phyloP scores from a whole-genome alignment of 345 rosid species.

The Hibiscus tridactylites region DNA sequence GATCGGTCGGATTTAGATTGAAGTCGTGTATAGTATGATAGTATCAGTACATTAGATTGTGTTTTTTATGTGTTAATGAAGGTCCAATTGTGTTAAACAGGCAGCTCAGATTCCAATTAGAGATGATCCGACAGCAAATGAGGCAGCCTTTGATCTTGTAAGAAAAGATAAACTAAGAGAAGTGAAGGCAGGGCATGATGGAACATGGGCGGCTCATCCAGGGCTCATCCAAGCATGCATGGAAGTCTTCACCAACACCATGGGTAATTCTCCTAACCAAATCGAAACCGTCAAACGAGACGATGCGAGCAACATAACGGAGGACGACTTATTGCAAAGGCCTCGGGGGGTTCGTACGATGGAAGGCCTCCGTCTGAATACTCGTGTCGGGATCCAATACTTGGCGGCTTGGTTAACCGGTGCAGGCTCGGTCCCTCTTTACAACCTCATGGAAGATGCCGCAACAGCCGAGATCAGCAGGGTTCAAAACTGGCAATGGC shows the following conservation, averaged over 20 bases:
- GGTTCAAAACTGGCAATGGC: slow-evolving; percentile 95
- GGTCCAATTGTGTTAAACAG: slow-evolving; percentile 26
- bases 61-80: background rate
- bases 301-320: slow-evolving; percentile 54
- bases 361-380: slow-evolving; percentile 76
- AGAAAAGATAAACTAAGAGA: slow-evolving; percentile 88
- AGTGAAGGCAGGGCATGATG: slow-evolving; percentile 84
- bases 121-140: slow-evolving; percentile 71
- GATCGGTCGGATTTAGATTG: background rate
- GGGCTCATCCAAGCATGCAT: slow-evolving; percentile 70
- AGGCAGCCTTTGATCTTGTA: slow-evolving; percentile 74
- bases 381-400: slow-evolving; percentile 88
- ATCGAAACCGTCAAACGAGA: slow-evolving; percentile 53
- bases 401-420: slow-evolving; percentile 88
- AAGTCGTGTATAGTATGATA: too few species aligned
- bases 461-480: slow-evolving; percentile 96
- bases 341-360: slow-evolving; percentile 75
- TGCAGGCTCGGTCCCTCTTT: slow-evolving; percentile 82
- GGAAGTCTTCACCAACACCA: slow-evolving; percentile 59
- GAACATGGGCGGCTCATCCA: slow-evolving; percentile 98
- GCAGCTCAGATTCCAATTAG: slow-evolving; percentile 92
- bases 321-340: slow-evolving; percentile 76
- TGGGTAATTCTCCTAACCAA: slow-evolving; percentile 63
- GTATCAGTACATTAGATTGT: background rate
- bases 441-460: slow-evolving; percentile 94